Percentiles rank a stretch among this genome's conserved stretches.
Conservation (phyloP, 257 asterid species). For the Solanum sparsipilum region DNA sequence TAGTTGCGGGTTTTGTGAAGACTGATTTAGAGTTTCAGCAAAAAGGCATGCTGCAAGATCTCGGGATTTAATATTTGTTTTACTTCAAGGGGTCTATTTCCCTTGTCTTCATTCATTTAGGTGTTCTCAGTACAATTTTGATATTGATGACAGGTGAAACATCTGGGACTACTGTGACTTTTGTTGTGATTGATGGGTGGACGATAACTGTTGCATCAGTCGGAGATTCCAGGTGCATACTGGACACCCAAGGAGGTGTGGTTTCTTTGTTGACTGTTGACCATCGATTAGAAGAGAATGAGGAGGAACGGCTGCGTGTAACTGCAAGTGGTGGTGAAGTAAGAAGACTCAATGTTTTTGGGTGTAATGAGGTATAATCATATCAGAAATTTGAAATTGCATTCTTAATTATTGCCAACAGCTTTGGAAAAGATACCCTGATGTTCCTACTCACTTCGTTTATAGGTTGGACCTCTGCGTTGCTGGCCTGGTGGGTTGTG, state of each 20-base stretch:
- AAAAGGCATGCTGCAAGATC: slow-evolving; percentile 30
- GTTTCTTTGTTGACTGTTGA: slow-evolving; percentile 88
- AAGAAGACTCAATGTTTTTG: slow-evolving; percentile 83
- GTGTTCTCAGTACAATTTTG: slow-evolving; percentile 9
- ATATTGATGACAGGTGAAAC: slow-evolving; percentile 65
- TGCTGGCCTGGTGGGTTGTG: slow-evolving; percentile 99
- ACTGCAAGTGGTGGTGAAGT: slow-evolving; percentile 99
- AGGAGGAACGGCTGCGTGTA: slow-evolving; percentile 87
- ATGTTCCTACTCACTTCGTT: not conserved
- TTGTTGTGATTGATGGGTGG: slow-evolving; percentile 94
- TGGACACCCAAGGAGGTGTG: slow-evolving; percentile 90
- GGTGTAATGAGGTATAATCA: slow-evolving; percentile 69
- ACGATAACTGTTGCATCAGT: slow-evolving; percentile 98
- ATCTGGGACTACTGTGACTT: slow-evolving; percentile 93
- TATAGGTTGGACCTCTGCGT: slow-evolving; percentile 94
- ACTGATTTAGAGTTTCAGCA: slow-evolving; percentile 95
- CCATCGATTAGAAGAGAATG: slow-evolving; percentile 90
- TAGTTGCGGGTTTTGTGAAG: slow-evolving; percentile 97
- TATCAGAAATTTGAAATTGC: not conserved
- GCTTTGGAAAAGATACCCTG: not conserved
- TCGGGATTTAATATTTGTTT: not conserved
- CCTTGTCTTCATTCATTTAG: not conserved
- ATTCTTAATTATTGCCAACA: not conserved
- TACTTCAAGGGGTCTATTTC: not conserved
- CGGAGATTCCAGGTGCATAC: slow-evolving; percentile 94